phyloP scores from a whole-genome alignment of 2,329 filamentous ascomycete genomes.

The Pseudocercospora cruenta region DNA sequence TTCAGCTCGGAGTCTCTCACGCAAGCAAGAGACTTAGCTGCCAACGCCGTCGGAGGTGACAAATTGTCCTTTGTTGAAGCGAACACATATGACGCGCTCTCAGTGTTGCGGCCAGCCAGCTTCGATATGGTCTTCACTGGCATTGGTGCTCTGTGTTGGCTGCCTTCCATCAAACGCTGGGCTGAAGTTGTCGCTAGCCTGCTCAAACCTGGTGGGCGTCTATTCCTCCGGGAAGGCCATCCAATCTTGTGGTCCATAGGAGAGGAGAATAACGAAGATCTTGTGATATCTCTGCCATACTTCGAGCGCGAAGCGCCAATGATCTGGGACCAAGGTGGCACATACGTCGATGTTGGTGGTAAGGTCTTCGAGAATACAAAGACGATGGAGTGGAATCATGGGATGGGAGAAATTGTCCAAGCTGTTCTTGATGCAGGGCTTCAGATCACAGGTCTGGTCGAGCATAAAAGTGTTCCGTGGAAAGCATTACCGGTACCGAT shows the following conservation, averaged over 20 bases:
- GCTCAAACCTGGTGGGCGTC: slow-evolving; percentile 21
- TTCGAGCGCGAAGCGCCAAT: slow-evolving; percentile 24
- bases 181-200: slow-evolving; percentile 21
- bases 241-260: slow-evolving; percentile 25
- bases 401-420: slow-evolving; percentile 27
- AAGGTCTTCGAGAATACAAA: slow-evolving; percentile 17
- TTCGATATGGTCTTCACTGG: slow-evolving; percentile 31
- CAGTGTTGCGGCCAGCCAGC: slow-evolving; percentile 3
- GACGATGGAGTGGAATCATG: slow-evolving; percentile 30
- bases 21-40: slow-evolving; percentile 20
- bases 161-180: slow-evolving; percentile 26
- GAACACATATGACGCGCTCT: slow-evolving; percentile 19
- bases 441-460: slow-evolving; percentile 23
- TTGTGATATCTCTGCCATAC: slow-evolving; percentile 24
- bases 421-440: slow-evolving; percentile 27
- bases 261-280: slow-evolving; percentile 8
- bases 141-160: slow-evolving; percentile 29
- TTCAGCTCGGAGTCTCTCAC: slow-evolving; percentile 23
- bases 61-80: slow-evolving; percentile 24
- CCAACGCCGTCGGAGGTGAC: slow-evolving; percentile 19
- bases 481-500: slow-evolving; percentile 27
- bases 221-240: slow-evolving; percentile 31
- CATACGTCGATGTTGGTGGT: slow-evolving; percentile 22
- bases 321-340: slow-evolving; percentile 15
- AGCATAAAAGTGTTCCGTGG: slow-evolving; percentile 29